Base-by-base conservation (phyloP, 2,329 filamentous ascomycete species). In the Myriosclerotinia duriaeana region DNA sequence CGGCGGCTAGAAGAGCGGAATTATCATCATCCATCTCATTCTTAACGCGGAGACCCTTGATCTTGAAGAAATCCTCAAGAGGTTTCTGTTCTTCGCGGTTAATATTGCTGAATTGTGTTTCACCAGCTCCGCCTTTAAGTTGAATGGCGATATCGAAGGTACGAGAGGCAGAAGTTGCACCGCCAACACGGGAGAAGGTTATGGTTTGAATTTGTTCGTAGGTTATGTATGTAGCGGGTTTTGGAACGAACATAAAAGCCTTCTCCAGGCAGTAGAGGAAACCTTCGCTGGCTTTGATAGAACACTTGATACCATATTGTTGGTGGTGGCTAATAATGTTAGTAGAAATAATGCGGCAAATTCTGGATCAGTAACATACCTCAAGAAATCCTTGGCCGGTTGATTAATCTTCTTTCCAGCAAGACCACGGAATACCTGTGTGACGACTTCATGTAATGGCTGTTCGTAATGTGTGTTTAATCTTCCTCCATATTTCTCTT, bases 281-380 rank as follows among this genome's bases (percentile, higher is more conserved):
- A 68, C 96, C 95, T 80, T 99, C 95, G 78, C 96, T 97, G 64
- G 96, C 96, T 81, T 99, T 99, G 86, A 99, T 97, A n/a, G 93
- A 96, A 79, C 95, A 99, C 81, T 99, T 99, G 79, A 99, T 96
- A 67, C 95, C 95, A 72, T 89, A 92, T 78, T 97, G 93, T 74
- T 90, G 88, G 77, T 97, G 93, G 80, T 98, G 95, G 72, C 91
- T 87, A 62, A 8, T 34, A 50, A 26, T 22, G 71, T 79, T 69
- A 80, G 77, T 60, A 36, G 53, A 46, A 48, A 3, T 26, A 66
- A 48, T 17, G 46, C 22, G 46, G 61, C 68, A 52, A 61, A 55
- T 48, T 11, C n/a, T 2, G 12, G 65, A 44, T 60, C 38, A 15
- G 69, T 53, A 68, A 78, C 81, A 66, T 79, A 88, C 83, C 88